Percentiles rank a stretch among this genome's conserved stretches.
Conservation (phyloP, 192 early-diverging fungal species). For the Obelidium mucronatum region DNA sequence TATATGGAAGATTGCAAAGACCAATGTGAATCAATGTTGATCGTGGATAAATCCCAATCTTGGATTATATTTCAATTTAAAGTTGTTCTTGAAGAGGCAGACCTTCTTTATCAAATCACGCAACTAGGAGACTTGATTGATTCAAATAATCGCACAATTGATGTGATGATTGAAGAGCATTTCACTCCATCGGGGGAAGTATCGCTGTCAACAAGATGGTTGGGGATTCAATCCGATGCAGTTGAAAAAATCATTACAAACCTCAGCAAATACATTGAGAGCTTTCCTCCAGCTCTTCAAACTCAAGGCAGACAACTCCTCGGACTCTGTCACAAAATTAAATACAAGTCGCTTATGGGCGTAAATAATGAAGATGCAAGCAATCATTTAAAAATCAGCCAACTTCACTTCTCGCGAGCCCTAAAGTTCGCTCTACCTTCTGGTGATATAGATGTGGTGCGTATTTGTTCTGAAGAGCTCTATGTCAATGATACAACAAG, state of each 20-base stretch:
- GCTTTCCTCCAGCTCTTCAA: not conserved
- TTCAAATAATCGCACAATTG: constrained; percentile 7
- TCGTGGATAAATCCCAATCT: not conserved
- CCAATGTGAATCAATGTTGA: not conserved
- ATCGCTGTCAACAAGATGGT: constrained; percentile 1
- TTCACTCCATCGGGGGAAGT: constrained; percentile 18
- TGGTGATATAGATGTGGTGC: not conserved
- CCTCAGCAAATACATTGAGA: not conserved
- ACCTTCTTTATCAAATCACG: constrained; percentile 4
- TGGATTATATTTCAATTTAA: not conserved
- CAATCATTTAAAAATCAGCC: not conserved
- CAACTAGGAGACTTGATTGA: constrained; percentile 3
- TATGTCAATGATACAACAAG: not conserved
- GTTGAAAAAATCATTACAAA: constrained; percentile 9
- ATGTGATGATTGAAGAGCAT: constrained; percentile 28
- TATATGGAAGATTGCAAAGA: constrained; percentile 7
- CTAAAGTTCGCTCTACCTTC: not conserved
- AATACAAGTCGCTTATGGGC: not conserved
- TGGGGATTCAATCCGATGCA: not conserved
- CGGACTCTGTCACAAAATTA: constrained; percentile 19
- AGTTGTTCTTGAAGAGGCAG: not conserved
- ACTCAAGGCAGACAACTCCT: not conserved
- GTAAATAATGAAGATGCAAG: not conserved
- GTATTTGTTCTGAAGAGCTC: constrained; percentile 13
- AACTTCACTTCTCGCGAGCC: not conserved